A percentile compares a stretch with the other conserved stretches of the same genome.
Conservation (phyloP, 1,284 basidiomycete genomes). For the Fistulina hepatica region DNA sequence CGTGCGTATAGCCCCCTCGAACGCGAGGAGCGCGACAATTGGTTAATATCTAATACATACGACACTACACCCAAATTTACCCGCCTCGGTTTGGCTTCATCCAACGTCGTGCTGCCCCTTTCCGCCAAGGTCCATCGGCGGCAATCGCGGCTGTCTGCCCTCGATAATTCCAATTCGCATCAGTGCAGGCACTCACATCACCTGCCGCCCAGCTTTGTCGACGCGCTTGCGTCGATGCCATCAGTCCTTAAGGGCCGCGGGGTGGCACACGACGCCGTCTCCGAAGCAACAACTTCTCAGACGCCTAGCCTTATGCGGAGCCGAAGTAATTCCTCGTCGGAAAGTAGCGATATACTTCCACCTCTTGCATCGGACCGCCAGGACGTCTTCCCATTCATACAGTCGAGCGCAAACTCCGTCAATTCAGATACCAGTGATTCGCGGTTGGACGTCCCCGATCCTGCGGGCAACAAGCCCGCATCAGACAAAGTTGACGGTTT, state of each 20-base stretch:
- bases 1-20: no score
- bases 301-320: neutral
- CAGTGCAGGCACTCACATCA: no score
- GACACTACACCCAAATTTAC: conserved; percentile 7
- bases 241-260: neutral
- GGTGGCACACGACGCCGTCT: neutral
- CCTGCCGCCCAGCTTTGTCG: neutral
- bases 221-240: neutral
- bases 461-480: neutral
- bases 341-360: no score
- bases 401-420: no score
- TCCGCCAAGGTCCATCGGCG: conserved; percentile 1
- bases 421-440: neutral
- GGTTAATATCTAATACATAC: conserved; percentile 9
- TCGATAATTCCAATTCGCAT: no score
- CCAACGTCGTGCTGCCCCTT: conserved; percentile 10
- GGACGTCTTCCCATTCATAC: no score
- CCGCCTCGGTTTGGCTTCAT: conserved; percentile 7
- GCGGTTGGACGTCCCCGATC: neutral
- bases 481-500: no score
- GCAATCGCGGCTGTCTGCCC: neutral
- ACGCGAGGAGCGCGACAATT: conserved; percentile 1
- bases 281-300: neutral
- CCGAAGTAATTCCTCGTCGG: no score
- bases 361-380: neutral